These are phyloP conservation scores for Kurtzmaniella quercitrusa DNA, from an alignment of 1,139 yeast species.

Conservation along the genomic window DNA sequence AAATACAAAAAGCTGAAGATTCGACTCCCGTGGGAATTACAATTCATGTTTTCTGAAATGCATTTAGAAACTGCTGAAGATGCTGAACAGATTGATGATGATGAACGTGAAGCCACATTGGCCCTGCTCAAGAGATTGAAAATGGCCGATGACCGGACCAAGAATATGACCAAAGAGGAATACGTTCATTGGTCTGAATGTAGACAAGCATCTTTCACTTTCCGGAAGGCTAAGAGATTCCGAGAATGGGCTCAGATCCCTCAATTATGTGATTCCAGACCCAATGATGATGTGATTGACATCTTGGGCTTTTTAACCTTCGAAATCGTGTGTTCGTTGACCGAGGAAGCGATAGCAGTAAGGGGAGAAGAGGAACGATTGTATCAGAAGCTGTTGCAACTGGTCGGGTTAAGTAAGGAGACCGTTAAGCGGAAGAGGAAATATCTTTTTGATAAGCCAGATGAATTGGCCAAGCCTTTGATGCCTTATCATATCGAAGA, in stretches of 20 bases:
- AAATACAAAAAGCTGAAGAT: constrained; percentile 76
- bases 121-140: constrained; percentile 85
- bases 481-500: constrained; percentile 83
- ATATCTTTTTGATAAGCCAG: constrained; percentile 86
- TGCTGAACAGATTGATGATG: constrained; percentile 78
- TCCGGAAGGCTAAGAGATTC: constrained; percentile 85
- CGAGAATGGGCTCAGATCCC: constrained; percentile 95
- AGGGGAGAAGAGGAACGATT: constrained; percentile 62
- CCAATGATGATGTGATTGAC: constrained; percentile 95
- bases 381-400: constrained; percentile 24
- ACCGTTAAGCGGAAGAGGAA: constrained; percentile 41
- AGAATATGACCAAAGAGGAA: constrained; percentile 91
- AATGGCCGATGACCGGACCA: constrained; percentile 91
- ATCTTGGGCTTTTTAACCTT: constrained; percentile 92
- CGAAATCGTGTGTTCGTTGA: constrained; percentile 91
- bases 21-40: constrained; percentile 91
- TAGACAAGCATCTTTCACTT: constrained; percentile 95
- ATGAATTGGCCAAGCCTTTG: constrained; percentile 78
- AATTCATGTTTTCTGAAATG: constrained; percentile 89
- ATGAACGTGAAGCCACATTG: constrained; percentile 81
- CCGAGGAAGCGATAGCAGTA: constrained; percentile 85
- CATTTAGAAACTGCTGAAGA: constrained; percentile 81
- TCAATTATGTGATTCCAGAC: constrained; percentile 81
- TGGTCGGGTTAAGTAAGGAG: constrained; percentile 19
- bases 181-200: constrained; percentile 99